Conservation (phyloP, 805 yeast genomes). For the Saccharomycopsis malanga region DNA sequence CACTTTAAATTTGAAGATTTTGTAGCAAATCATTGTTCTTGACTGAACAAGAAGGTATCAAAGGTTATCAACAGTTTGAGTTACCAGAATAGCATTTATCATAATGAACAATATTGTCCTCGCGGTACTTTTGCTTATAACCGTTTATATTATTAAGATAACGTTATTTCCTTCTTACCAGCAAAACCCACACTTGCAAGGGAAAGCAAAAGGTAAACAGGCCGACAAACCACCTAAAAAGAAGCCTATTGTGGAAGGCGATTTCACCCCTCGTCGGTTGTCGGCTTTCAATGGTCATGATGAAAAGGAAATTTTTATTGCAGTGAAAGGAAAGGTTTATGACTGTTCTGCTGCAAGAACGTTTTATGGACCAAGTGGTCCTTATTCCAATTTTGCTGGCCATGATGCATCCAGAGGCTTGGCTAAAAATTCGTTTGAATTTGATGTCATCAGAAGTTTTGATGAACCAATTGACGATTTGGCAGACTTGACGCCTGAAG, state of each 20-base stretch:
- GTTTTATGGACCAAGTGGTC: slow-evolving; percentile 95
- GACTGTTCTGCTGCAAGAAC: slow-evolving; percentile 75
- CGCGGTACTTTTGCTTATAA: not conserved
- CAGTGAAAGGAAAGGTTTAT: slow-evolving; percentile 78
- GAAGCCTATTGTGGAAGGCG: slow-evolving; percentile 37
- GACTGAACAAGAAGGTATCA: no score
- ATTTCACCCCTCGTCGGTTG: slow-evolving; percentile 68
- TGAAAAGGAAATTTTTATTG: slow-evolving; percentile 73
- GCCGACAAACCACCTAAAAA: slow-evolving; percentile 2
- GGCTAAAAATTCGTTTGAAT: slow-evolving; percentile 81
- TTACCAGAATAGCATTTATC: no score
- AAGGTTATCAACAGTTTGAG: no score
- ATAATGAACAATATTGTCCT: slow-evolving; percentile 9
- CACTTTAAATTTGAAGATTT: no score
- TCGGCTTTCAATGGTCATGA: slow-evolving; percentile 75
- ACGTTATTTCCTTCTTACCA: slow-evolving; percentile 9
- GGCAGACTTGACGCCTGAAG: slow-evolving; percentile 50
- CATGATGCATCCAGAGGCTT: slow-evolving; percentile 92
- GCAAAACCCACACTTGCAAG: slow-evolving; percentile 1
- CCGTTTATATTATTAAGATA: slow-evolving; percentile 6
- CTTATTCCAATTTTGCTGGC: slow-evolving; percentile 91
- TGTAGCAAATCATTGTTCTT: no score
- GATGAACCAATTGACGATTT: slow-evolving; percentile 75
- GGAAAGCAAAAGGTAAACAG: not conserved
- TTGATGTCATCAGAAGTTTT: slow-evolving; percentile 53